Evolutionary conservation across 176 grass and related monocot genomes (phyloP).

Genomic region (Echinochloa phyllopogon): DNA sequence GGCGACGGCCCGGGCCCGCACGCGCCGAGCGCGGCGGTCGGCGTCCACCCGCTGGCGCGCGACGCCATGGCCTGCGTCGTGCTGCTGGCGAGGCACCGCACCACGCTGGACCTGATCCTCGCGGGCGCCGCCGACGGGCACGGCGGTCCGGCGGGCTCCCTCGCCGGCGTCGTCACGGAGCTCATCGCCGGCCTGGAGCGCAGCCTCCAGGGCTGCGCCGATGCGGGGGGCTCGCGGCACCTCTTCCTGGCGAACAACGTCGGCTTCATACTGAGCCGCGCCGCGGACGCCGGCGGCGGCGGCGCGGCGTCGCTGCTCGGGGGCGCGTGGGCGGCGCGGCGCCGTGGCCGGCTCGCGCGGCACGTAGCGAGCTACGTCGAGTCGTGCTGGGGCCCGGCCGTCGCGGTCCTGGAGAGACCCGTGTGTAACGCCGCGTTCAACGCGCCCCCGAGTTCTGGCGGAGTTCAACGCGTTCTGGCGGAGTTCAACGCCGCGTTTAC

Average conservation of each 20-base stretch:
- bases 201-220: background rate
- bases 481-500: conserved; percentile 31
- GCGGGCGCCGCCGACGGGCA: background rate
- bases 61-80: conserved; percentile 26
- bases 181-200: background rate
- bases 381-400: conserved; percentile 23
- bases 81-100: conserved; percentile 13
- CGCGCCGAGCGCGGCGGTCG: background rate
- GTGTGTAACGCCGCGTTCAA: no score
- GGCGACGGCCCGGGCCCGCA: background rate
- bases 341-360: background rate
- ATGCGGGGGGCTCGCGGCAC: background rate
- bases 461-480: conserved; percentile 9
- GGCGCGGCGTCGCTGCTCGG: conserved; percentile 12
- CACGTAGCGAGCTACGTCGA: conserved; percentile 29
- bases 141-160: background rate
- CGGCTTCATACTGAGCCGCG: conserved; percentile 19
- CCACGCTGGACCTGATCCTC: conserved; percentile 15
- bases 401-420: conserved; percentile 1
- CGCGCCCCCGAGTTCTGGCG: no score
- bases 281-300: background rate
- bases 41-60: conserved; percentile 34
- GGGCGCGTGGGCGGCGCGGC: conserved; percentile 4
- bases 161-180: conserved; percentile 4
- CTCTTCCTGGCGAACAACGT: conserved; percentile 44